Evolutionary conservation across 371 early-diverging fungal genomes (phyloP).

Genomic region (Caulochytrium protostelioides): DNA sequence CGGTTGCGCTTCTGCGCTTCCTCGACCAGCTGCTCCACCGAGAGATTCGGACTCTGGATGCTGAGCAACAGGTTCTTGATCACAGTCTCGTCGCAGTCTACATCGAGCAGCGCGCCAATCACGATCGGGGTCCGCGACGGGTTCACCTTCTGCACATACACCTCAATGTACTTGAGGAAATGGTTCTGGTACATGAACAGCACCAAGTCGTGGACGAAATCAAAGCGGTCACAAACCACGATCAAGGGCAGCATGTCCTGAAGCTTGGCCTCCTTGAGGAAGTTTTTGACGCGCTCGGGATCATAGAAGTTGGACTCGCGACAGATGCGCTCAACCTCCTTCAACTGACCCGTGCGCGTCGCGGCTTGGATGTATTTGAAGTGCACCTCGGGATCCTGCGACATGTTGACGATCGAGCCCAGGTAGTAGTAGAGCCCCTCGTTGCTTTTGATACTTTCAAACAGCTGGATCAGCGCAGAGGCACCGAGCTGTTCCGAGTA

Average conservation of each 20-base stretch:
- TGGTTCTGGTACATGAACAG: conserved; percentile 83
- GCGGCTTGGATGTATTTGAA: conserved; percentile 96
- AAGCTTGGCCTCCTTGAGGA: conserved; percentile 87
- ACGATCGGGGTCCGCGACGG: conserved; percentile 81
- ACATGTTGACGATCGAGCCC: conserved; percentile 81
- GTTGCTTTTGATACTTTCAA: conserved; percentile 71
- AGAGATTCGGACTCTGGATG: conserved; percentile 42
- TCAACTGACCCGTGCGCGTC: conserved; percentile 71
- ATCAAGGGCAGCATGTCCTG: conserved; percentile 87
- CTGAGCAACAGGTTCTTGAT: conserved; percentile 71
- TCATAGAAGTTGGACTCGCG: conserved; percentile 87
- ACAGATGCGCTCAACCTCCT: conserved; percentile 93
- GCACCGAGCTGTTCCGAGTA: conserved; percentile 84
- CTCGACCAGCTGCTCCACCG: conserved; percentile 66
- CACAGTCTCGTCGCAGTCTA: conserved; percentile 82
- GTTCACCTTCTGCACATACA: conserved; percentile 94
- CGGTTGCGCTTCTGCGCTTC: conserved; percentile 89
- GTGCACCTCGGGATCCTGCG: conserved; percentile 81
- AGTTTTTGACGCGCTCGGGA: conserved; percentile 91
- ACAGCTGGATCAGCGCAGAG: conserved; percentile 61
- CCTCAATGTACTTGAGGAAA: conserved; percentile 82
- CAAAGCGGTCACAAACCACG: conserved; percentile 90
- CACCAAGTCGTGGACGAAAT: conserved; percentile 90
- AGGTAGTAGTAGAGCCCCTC: conserved; percentile 81
- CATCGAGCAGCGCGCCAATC: conserved; percentile 89